Evolutionary conservation across 768 basidiomycete species (phyloP), one percentile per base, ranked within the genome.

Genomic region (Antrodiella citrinella): DNA sequence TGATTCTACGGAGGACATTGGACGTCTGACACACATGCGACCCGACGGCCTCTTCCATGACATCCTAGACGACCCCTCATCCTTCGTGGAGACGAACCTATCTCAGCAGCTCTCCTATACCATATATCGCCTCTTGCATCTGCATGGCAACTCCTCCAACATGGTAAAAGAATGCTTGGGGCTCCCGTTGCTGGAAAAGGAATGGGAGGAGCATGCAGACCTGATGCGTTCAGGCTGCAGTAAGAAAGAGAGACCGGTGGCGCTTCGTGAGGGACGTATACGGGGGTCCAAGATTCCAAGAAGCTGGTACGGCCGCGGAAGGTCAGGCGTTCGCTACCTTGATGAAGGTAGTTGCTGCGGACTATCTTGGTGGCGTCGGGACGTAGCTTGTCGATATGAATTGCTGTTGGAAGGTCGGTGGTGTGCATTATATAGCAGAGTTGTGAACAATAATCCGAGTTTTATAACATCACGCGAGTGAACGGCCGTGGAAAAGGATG

Each of bases 71-170:
- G 59, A 60, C 42, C 23, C 48, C 10, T 13, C 40, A 10, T 47
- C 50, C 5, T 62, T 62, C 48, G 49, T 59, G 22, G 61, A 62
- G 51, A 55, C 57, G 7, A 62, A 59, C 40, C 47, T 59, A 22
- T 45, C 59, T 7, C 61, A 62, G 42, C 56, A 60, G 51, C 45
- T 62, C n/a, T 30, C 59, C n/a, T 62, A 59, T 51, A 55, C 61
- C 13, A 44, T 55, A n/a, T 57, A 44, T 45, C 58, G 58, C 12
- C 47, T 59, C 3, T 50, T 56, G 20, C 49, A 55, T 48, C 40
- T 57, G 11, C 54, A 56, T 43, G 22, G 25, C 12, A 24, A 57
- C 44, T 12, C 15, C 2, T 26, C 47, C n/a, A n/a, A n/a, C n/a
- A n/a, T n/a, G n/a, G n/a, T n/a, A n/a, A n/a, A n/a, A n/a, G n/a